Conservation (phyloP, 2,329 filamentous ascomycete genomes). For the Penicillium decumbens region DNA sequence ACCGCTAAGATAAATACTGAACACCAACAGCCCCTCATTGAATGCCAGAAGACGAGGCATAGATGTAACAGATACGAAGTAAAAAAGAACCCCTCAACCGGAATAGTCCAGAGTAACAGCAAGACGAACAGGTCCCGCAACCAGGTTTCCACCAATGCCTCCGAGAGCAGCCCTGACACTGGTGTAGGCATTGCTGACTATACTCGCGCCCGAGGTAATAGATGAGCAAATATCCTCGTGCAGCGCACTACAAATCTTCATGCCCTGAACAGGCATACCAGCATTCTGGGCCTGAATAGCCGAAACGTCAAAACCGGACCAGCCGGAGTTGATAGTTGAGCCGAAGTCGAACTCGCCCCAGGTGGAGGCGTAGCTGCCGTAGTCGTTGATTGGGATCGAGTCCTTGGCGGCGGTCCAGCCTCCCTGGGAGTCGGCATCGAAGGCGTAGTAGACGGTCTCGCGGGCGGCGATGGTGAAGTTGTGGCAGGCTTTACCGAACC, state of each 20-base stretch:
- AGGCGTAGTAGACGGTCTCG: slow-evolving; percentile 37
- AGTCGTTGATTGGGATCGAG: slow-evolving; percentile 25
- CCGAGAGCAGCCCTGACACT: slow-evolving; percentile 23
- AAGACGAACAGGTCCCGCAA: slow-evolving; percentile 24
- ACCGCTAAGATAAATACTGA: slow-evolving; percentile 11
- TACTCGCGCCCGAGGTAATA: slow-evolving; percentile 22
- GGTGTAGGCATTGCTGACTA: slow-evolving; percentile 34
- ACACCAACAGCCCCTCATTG: slow-evolving; percentile 10
- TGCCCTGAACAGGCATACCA: slow-evolving; percentile 30
- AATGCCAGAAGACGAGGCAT: slow-evolving; percentile 1
- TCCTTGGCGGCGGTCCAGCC: slow-evolving; percentile 30
- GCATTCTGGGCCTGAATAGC: slow-evolving; percentile 34
- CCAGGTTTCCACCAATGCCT: slow-evolving; percentile 36
- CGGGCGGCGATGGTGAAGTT: slow-evolving; percentile 30
- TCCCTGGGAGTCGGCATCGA: slow-evolving; percentile 35
- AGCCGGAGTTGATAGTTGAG: slow-evolving; percentile 25
- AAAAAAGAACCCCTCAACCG: slow-evolving; percentile 5
- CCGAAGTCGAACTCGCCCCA: slow-evolving; percentile 38
- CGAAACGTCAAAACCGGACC: slow-evolving; percentile 36
- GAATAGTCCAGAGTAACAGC: slow-evolving; percentile 29
- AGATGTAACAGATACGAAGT: slow-evolving; percentile 3
- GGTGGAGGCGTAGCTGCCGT: slow-evolving; percentile 30
- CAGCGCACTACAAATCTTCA: slow-evolving; percentile 33
- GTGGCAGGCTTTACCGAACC: slow-evolving; percentile 34
- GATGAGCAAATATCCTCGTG: slow-evolving; percentile 27